A percentile compares a stretch with the other conserved stretches of the same genome.
phyloP scores from a whole-genome alignment of 352 stramenopile species.

The Pythium coloratum region DNA sequence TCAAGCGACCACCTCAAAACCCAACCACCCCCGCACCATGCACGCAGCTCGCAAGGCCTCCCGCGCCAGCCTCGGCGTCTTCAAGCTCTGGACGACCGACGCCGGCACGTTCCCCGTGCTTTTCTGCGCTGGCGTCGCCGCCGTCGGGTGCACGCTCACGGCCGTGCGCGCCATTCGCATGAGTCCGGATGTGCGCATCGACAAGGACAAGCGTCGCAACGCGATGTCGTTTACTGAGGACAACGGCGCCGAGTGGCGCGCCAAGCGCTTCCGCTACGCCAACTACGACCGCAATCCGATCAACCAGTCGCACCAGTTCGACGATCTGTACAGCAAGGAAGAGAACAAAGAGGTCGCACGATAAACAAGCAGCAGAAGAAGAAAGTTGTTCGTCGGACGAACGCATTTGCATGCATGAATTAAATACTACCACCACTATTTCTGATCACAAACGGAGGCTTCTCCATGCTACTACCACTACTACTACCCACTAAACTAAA shows the following conservation, averaged over 20 bases:
- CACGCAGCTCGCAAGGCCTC: slow-evolving; percentile 21
- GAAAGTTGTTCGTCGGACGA: not conserved
- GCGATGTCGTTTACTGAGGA: slow-evolving; percentile 36
- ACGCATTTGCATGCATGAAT: not conserved
- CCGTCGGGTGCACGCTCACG: slow-evolving; percentile 30
- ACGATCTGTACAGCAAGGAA: slow-evolving; percentile 46
- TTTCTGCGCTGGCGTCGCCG: slow-evolving; percentile 39
- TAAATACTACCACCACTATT: not conserved
- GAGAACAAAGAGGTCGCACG: slow-evolving; percentile 47
- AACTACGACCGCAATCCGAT: slow-evolving; percentile 57
- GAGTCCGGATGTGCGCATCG: slow-evolving; percentile 42
- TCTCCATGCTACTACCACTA: too few species aligned
- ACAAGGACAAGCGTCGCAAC: slow-evolving; percentile 42
- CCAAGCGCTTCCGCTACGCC: slow-evolving; percentile 46
- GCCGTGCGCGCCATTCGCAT: slow-evolving; percentile 33
- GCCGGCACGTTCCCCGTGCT: slow-evolving; percentile 47
- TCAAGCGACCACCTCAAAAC: slow-evolving; percentile 13
- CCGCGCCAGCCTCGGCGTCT: slow-evolving; percentile 37
- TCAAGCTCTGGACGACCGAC: slow-evolving; percentile 57
- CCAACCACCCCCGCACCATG: slow-evolving; percentile 14
- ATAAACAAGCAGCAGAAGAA: slow-evolving; percentile 18
- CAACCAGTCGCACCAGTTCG: too few species aligned
- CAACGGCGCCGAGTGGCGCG: slow-evolving; percentile 38
- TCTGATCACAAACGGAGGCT: too few species aligned
- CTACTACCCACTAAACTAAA: too few species aligned